These are phyloP conservation scores for Pezicula rhizophila DNA, from an alignment of 2,329 filamentous ascomycete genomes.

Conservation along the genomic window DNA sequence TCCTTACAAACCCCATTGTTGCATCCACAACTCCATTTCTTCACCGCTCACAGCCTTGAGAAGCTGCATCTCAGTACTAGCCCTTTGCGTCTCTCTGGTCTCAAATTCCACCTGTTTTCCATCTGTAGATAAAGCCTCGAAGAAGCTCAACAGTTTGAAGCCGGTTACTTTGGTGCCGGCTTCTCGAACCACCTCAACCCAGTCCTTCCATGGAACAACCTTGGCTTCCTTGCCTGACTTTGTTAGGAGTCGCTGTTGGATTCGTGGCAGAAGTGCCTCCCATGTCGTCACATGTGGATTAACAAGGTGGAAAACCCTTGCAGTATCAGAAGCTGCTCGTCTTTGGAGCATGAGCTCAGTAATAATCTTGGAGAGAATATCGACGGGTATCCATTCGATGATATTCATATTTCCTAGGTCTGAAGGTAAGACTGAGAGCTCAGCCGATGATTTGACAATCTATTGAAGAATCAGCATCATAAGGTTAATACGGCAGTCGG, in stretches of 20 bases:
- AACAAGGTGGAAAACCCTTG: slow-evolving; percentile 17
- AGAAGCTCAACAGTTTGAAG: slow-evolving; percentile 8
- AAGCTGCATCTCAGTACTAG: neutral
- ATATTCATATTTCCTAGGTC: slow-evolving; percentile 27
- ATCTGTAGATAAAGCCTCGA: slow-evolving; percentile 1
- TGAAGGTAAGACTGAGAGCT: slow-evolving; percentile 20
- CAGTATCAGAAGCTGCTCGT: neutral
- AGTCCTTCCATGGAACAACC: slow-evolving; percentile 36
- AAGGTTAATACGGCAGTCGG: neutral
- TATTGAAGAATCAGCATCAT: slow-evolving; percentile 6
- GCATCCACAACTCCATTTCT: neutral
- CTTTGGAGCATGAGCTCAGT: slow-evolving; percentile 21
- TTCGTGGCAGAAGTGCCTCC: slow-evolving; percentile 16
- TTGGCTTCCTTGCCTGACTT: neutral
- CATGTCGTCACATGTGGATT: slow-evolving; percentile 20
- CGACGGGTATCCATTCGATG: slow-evolving; percentile 40
- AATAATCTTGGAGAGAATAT: slow-evolving; percentile 31
- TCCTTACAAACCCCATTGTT: neutral
- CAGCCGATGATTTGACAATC: neutral
- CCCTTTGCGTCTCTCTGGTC: neutral
- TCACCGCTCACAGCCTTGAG: neutral
- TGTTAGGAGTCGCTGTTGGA: slow-evolving; percentile 7
- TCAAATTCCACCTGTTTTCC: neutral
- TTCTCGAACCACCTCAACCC: slow-evolving; percentile 37
- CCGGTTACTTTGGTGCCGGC: neutral